These are phyloP conservation scores for Clavispora asparagi DNA, from an alignment of 805 yeast genomes.

Conservation along the genomic window DNA sequence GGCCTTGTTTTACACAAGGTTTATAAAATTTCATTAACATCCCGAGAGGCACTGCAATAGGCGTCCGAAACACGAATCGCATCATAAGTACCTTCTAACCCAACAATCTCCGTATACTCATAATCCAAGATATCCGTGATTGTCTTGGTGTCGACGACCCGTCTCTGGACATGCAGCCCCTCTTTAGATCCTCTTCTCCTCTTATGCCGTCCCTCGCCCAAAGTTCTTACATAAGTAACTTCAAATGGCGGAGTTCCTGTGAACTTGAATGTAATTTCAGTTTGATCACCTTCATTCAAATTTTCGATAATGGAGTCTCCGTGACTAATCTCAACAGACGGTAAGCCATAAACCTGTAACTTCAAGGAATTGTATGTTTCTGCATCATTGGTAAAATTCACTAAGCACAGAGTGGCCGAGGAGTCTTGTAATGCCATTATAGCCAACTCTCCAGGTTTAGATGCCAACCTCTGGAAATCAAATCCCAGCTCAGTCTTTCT, in stretches of 20 bases:
- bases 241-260: constrained; percentile 89
- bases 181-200: constrained; percentile 3
- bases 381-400: constrained; percentile 43
- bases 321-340: constrained; percentile 76
- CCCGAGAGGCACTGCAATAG: constrained; percentile 46
- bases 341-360: constrained; percentile 42
- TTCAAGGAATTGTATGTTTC: constrained; percentile 27
- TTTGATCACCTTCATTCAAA: constrained; percentile 92
- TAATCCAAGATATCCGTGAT: constrained; percentile 67
- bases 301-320: constrained; percentile 75
- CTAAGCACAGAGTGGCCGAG: constrained; percentile 64
- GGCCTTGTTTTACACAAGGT: not conserved
- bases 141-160: constrained; percentile 46
- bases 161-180: constrained; percentile 14
- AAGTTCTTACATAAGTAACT: constrained; percentile 76
- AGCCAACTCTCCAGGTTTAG: constrained; percentile 71
- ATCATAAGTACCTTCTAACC: constrained; percentile 89
- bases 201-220: constrained; percentile 25
- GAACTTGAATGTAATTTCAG: constrained; percentile 77
- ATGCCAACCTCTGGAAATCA: constrained; percentile 62
- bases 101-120: constrained; percentile 69
- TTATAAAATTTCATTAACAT: constrained; percentile 10
- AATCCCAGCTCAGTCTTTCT: constrained; percentile 51
- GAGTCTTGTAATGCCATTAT: constrained; percentile 71
- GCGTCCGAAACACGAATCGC: constrained; percentile 88